Conservation (phyloP, 192 early-diverging fungal genomes). For the Chytriomyces sp. region DNA sequence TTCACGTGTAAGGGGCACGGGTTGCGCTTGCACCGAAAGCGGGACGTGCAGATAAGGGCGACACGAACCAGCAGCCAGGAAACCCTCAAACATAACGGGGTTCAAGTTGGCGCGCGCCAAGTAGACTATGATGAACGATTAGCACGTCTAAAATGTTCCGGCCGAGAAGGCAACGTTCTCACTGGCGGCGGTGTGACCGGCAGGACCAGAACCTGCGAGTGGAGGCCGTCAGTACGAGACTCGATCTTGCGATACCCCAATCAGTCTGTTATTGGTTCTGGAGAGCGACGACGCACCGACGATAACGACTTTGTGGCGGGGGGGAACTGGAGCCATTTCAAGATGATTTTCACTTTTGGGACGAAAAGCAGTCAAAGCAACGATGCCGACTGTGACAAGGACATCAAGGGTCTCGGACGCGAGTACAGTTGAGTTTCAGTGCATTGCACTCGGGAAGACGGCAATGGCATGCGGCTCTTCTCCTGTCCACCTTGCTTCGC, state of each 20-base stretch:
- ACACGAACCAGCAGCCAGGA: constrained; percentile 33
- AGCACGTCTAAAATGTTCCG: not conserved
- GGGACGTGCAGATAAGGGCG: not conserved
- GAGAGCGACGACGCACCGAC: constrained; percentile 7
- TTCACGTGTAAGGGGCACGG: no score
- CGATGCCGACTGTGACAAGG: no score
- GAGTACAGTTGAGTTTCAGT: no score
- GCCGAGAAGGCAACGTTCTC: constrained; percentile 52
- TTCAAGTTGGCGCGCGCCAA: constrained; percentile 84
- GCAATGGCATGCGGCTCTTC: no score
- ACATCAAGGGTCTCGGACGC: no score
- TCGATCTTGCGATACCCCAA: not conserved
- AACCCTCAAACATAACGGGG: constrained; percentile 64
- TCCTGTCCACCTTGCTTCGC: no score
- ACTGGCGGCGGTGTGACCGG: constrained; percentile 95
- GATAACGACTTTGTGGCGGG: constrained; percentile 23
- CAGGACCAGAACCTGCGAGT: constrained; percentile 82
- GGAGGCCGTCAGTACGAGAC: not conserved
- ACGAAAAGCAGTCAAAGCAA: no score
- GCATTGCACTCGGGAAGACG: no score
- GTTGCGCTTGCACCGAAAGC: no score
- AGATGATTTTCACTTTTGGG: not conserved
- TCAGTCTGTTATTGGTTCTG: not conserved
- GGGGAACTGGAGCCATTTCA: constrained; percentile 6
- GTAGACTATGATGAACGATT: constrained; percentile 1